Evolutionary conservation across 2,329 filamentous ascomycete genomes (phyloP), one percentile per base, ranked within the genome.

Genomic region (Aphanocladium album): DNA sequence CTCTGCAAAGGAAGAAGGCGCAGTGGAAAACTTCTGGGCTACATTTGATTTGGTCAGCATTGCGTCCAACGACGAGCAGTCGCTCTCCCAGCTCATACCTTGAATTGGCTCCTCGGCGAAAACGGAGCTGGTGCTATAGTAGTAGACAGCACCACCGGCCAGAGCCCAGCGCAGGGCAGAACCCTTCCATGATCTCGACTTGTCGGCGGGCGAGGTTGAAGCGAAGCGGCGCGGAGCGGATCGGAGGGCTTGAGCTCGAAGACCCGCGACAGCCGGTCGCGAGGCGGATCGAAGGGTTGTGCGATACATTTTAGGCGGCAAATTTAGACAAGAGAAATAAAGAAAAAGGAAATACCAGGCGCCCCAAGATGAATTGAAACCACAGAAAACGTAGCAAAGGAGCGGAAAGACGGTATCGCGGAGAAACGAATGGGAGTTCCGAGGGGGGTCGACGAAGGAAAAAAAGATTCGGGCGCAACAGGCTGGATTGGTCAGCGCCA

Each of bases 51-150:
- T 23, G 1, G 25, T 57, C 16, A 57, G 54, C 30, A 23, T 14
- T 11, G 16, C 30, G 21, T 3, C 21, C 37, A 43, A 25, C 3
- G 39, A 27, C 5, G 27, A 37, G 30, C 21, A n/a, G 47, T 30
- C 33, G 21, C 27, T 37, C 39, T 23, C 76, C 89, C n/a, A n/a
- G n/a, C n/a, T n/a, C n/a, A 67, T 83, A 96, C 92, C 59, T 5
- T 52, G 83, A 67, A 83, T 76, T 39, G 87, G 84, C 74, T 96
- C 89, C 69, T 97, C 91, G 17, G 92, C 90, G 74, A 98, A 98
- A 23, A 91, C 80, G 58, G 87, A 84, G 70, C 89, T 93, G 8
- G 92, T 97, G 79, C 92, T 96, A 76, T 98, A 99, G 76, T 90
- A 97, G 78, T 98, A 99, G 54, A 98, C 78, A 50, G 88, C 86